Evolutionary conservation across 176 grass and related monocot species (phyloP), one percentile per base, ranked within the genome.

Genomic region (Oryza longistaminata): DNA sequence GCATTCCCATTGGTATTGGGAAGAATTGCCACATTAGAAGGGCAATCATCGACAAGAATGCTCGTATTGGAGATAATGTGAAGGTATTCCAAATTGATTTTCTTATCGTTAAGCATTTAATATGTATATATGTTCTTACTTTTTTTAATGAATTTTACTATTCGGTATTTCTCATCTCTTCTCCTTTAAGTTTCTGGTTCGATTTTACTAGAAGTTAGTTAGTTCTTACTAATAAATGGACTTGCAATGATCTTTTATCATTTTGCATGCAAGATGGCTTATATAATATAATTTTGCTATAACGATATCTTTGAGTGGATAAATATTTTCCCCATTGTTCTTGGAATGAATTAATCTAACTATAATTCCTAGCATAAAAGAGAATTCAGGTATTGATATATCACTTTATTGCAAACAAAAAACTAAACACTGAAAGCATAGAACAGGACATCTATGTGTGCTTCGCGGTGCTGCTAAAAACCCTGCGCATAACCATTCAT

Each of bases 1-100:
- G 90, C 16, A 90, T 99, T 71, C 91, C 97, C 42, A 99, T 99
- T 80, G 97, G 97, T 66, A 96, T 96, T 42, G 93, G 93, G 71
- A 96, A 90, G 73, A 91, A 96, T 81, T 87, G 86, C 67, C 93
- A 99, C 45, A 85, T 99, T 66, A 99, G 78, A 91, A 86, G 88
- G 84, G 97, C 97, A 53, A 99, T 99, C 35, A 99, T 99, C 80
- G 97, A 99, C 80, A 99, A 99, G 89, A 99, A 99, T 82, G 93
- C 97, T 72, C 92, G 97, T 49, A 96, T 99, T 74, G 97, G 97
- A 71, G 97, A 99, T 13, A 93, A 96, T 82, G 97, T 99, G 60
- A 86, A 91, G 87, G 97, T 99, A 84, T 9, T 33, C 17, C 26
- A 81, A n/a, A 83, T 75, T 87, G 39, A 82, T 71, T 64, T 52